Evolutionary conservation across 306 rosid genomes (phyloP).

Genomic region (Lathyrus aphaca): DNA sequence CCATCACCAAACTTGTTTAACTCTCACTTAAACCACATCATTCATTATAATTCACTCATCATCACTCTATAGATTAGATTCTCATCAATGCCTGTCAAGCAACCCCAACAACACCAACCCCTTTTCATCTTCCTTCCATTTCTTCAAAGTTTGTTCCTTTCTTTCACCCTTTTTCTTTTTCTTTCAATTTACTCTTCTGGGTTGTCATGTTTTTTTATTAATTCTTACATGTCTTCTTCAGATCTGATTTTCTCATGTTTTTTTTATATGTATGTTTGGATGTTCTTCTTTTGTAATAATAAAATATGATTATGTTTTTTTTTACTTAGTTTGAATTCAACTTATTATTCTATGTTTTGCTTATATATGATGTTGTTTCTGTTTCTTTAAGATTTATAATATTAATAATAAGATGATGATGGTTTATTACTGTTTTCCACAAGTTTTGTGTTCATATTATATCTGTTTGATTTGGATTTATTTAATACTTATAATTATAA

Average conservation of each 20-base stretch:
- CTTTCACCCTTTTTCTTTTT: neutral
- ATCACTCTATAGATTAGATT: neutral
- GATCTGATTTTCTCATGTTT: slow-evolving; percentile 6
- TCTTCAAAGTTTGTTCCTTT: slow-evolving; percentile 29
- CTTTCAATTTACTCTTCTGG: slow-evolving; percentile 7
- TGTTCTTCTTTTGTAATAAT: neutral
- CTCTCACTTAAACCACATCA: neutral
- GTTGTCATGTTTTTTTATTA: neutral
- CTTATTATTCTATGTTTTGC: slow-evolving; percentile 3
- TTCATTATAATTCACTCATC: neutral
- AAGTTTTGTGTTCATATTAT: neutral
- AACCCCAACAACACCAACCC: slow-evolving; percentile 3
- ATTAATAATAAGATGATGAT: slow-evolving; percentile 1
- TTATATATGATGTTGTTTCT: neutral
- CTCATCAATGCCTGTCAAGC: slow-evolving; percentile 2
- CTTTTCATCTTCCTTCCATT: neutral
- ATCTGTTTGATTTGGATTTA: slow-evolving; percentile 24
- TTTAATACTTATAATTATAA: neutral
- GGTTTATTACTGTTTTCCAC: neutral
- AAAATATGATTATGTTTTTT: slow-evolving; percentile 10
- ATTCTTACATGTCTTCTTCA: slow-evolving; percentile 20
- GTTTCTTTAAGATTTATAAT: slow-evolving; percentile 12
- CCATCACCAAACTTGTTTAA: no score
- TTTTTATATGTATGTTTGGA: slow-evolving; percentile 1
- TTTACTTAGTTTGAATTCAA: slow-evolving; percentile 28